Evolutionary conservation across 495 filamentous ascomycete genomes (phyloP).

Genomic region (Antarctomyces pellizariae): DNA sequence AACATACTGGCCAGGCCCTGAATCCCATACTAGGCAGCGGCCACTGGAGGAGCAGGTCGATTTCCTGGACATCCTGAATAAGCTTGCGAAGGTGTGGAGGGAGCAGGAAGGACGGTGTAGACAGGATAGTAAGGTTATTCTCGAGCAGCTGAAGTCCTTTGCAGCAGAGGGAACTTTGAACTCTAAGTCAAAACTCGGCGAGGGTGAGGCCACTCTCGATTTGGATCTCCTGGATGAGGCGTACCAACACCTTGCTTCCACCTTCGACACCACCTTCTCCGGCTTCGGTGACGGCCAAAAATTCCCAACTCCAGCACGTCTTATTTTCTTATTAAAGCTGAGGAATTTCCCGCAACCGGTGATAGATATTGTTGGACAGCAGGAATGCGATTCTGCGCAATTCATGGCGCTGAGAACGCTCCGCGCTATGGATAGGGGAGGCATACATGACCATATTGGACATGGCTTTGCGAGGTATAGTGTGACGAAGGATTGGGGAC

Average conservation of each 20-base stretch:
- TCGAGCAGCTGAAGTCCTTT: constrained; percentile 59
- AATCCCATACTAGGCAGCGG: constrained; percentile 20
- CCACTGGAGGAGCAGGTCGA: constrained; percentile 30
- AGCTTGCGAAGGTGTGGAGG: constrained; percentile 59
- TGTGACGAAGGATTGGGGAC: constrained; percentile 69
- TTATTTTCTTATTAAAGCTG: constrained; percentile 62
- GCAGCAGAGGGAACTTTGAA: constrained; percentile 65
- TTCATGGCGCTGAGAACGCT: constrained; percentile 69
- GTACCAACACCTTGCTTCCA: constrained; percentile 49
- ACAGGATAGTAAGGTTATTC: constrained; percentile 60
- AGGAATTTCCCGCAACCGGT: constrained; percentile 48
- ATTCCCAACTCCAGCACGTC: constrained; percentile 72
- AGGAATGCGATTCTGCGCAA: constrained; percentile 50
- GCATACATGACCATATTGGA: constrained; percentile 81
- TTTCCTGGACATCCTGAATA: constrained; percentile 64
- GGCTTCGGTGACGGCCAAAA: constrained; percentile 71
- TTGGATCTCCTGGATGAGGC: constrained; percentile 83
- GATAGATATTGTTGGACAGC: constrained; percentile 60
- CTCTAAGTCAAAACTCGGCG: constrained; percentile 19
- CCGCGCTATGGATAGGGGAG: constrained; percentile 60
- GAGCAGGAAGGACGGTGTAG: constrained; percentile 63
- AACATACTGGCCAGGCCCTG: constrained; percentile 84
- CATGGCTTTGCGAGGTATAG: constrained; percentile 80
- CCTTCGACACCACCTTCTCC: constrained; percentile 55
- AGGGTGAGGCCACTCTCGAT: constrained; percentile 42